Evolutionary conservation across 2,329 filamentous ascomycete genomes (phyloP), one percentile per base, ranked within the genome.

Genomic region (Aspergillus japonicus): DNA sequence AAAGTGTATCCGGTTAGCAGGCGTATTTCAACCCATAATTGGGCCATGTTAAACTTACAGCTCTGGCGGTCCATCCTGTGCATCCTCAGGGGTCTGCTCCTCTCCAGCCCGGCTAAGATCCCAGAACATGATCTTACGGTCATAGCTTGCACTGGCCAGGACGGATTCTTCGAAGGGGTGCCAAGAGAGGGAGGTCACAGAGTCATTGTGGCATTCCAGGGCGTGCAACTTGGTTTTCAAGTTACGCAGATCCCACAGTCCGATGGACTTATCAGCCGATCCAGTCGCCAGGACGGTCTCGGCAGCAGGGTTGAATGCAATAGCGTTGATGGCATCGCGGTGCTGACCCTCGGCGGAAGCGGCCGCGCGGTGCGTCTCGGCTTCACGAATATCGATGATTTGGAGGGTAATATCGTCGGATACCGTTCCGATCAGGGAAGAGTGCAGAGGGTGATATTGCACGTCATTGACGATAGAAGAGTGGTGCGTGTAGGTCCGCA

Each of bases 341-440:
- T 99, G 96, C 10, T 93, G 93, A 52, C 86, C 82, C 64, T 85
- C 82, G 19, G 87, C 89, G 44, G 88, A 84, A 53, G 90, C 83
- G 4, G 90, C 87, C 0, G 91, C 87, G 64, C 84, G 85, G 63
- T 85, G 86, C 57, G 83, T 87, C 57, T 87, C 84, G 31, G 82
- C 72, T 71, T 85, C 84, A 68, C 95, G 89, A n/a, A 89, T 84
- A 74, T 99, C 95, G 61, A 98, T 84, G 61, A 99, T 89, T 76
- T 97, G 91, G 62, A 98, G 86, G 7, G 92, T 97, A 67, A 95
- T 84, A 73, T 99, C 95, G 73, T 99, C 95, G 4, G 95, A 98
- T 3, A 96, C 95, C 16, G 91, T 94, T 63, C 94, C 96, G 62
- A 99, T 90, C 64, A 96, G 88, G 68, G 88, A 87, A 69, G 87